These are phyloP conservation scores for Fraxinus paxiana DNA, from an alignment of 305 asterid species.

Conservation along the genomic window DNA sequence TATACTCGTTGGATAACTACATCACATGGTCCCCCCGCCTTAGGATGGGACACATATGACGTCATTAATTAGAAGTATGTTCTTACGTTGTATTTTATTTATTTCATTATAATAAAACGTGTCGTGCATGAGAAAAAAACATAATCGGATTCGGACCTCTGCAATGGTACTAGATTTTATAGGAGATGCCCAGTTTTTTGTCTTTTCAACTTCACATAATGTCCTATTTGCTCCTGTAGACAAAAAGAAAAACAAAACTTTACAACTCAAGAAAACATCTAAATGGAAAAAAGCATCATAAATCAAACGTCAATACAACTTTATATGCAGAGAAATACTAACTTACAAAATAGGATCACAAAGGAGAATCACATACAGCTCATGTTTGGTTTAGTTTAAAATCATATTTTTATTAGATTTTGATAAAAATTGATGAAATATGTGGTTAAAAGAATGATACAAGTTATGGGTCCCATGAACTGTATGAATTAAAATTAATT, in stretches of 20 bases:
- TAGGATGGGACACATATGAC: background rate
- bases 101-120: background rate
- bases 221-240: slow-evolving; percentile 62
- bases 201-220: slow-evolving; percentile 64
- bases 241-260: slow-evolving; percentile 28
- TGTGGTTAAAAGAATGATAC: too few relatives aligned
- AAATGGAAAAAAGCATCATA: slow-evolving; percentile 19
- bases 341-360: background rate
- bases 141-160: slow-evolving; percentile 50
- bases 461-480: background rate
- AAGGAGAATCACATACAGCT: background rate
- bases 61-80: too few relatives aligned
- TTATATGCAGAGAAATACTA: background rate
- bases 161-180: slow-evolving; percentile 52
- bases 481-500: too few relatives aligned
- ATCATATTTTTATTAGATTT: too few relatives aligned
- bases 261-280: slow-evolving; percentile 29
- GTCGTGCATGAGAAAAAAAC: slow-evolving; percentile 11
- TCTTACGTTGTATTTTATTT: too few relatives aligned
- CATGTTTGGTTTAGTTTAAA: background rate
- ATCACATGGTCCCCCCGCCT: background rate
- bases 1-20: too few relatives aligned
- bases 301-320: slow-evolving; percentile 15
- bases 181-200: slow-evolving; percentile 73
- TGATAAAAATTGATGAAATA: background rate